Evolutionary conservation across 2,329 filamentous ascomycete genomes (phyloP).

Genomic region (Trichoderma sp.): DNA sequence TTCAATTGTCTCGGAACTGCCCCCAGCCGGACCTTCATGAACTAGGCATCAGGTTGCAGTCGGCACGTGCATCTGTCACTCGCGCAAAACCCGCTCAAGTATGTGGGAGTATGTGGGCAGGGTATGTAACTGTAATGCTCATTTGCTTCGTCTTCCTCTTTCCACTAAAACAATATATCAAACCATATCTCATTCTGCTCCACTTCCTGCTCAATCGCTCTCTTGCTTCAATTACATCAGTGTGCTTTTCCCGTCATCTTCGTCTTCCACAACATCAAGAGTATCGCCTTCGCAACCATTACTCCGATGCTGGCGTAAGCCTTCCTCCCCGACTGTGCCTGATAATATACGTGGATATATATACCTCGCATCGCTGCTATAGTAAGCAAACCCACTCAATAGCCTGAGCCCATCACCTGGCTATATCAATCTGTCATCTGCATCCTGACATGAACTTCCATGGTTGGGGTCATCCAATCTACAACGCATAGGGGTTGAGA

Average conservation of each 20-base stretch:
- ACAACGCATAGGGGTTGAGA: slow-evolving; percentile 75
- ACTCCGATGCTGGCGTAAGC: not conserved
- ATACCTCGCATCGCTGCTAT: slow-evolving; percentile 30
- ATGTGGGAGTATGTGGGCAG: too few species aligned
- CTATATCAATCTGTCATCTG: slow-evolving; percentile 27
- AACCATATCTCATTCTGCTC: slow-evolving; percentile 27
- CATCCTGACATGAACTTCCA: not conserved
- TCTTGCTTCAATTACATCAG: slow-evolving; percentile 8
- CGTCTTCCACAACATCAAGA: slow-evolving; percentile 5
- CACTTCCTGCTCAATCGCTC: slow-evolving; percentile 14
- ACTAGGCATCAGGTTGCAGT: slow-evolving; percentile 1
- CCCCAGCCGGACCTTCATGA: slow-evolving; percentile 12
- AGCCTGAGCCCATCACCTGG: not conserved
- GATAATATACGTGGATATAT: slow-evolving; percentile 32
- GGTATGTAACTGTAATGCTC: slow-evolving; percentile 1
- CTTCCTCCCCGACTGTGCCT: slow-evolving; percentile 20
- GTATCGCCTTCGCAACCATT: slow-evolving; percentile 16
- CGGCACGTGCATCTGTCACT: slow-evolving; percentile 1
- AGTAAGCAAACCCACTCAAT: slow-evolving; percentile 17
- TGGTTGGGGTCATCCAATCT: slow-evolving; percentile 25
- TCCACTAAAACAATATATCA: slow-evolving; percentile 18
- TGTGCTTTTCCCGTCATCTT: slow-evolving; percentile 1
- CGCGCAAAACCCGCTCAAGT: too few species aligned
- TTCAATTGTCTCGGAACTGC: slow-evolving; percentile 23
- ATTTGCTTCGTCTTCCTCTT: not conserved